Evolutionary conservation across 108 stramenopile genomes (phyloP).

Genomic region (Pseudonitzschia pungens): DNA sequence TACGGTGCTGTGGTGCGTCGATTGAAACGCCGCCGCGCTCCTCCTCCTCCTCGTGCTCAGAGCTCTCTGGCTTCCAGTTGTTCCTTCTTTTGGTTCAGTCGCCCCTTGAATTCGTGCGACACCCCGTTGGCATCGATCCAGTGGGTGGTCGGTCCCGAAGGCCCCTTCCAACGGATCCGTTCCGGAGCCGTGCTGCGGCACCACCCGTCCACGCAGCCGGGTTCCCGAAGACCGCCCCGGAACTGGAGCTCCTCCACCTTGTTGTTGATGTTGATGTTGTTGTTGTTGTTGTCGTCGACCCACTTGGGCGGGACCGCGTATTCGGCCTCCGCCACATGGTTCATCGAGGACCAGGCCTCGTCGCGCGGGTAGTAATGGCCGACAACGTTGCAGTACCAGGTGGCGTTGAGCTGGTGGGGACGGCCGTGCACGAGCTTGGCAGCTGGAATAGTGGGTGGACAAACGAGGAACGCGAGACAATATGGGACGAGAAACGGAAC

Average conservation of each 20-base stretch:
- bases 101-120: slow-evolving; percentile 4
- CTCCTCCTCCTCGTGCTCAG: background rate
- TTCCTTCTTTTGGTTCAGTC: background rate
- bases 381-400: slow-evolving; percentile 57
- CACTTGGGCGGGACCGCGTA: slow-evolving; percentile 49
- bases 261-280: background rate
- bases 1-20: too few relatives aligned
- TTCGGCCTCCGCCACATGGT: slow-evolving; percentile 35
- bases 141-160: background rate
- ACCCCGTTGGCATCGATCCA: slow-evolving; percentile 16
- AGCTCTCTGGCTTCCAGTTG: background rate
- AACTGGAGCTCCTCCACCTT: slow-evolving; percentile 14
- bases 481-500: too few relatives aligned
- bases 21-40: too few relatives aligned
- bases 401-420: slow-evolving; percentile 47
- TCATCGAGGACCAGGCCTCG: slow-evolving; percentile 24
- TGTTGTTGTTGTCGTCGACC: background rate
- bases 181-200: slow-evolving; percentile 6
- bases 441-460: too few relatives aligned
- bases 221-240: slow-evolving; percentile 24
- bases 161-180: slow-evolving; percentile 24
- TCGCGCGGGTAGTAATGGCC: slow-evolving; percentile 52
- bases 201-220: slow-evolving; percentile 21
- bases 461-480: too few relatives aligned
- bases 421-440: slow-evolving; percentile 65